These are phyloP conservation scores for Fusarium buharicum DNA, from an alignment of 2,329 filamentous ascomycete genomes.

Conservation along the genomic window DNA sequence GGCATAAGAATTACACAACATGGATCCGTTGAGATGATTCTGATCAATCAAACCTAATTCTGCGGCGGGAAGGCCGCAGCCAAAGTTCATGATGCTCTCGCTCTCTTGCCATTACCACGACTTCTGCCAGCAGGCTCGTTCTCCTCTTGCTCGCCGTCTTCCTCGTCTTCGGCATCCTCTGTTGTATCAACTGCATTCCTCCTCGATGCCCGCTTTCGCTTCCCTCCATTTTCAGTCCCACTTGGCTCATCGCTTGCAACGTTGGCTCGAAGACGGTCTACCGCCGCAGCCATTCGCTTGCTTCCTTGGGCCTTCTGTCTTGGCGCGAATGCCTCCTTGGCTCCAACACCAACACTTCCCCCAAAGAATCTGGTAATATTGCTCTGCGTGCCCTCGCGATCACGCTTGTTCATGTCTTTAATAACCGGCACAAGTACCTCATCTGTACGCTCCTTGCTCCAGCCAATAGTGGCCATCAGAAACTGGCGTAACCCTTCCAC, in stretches of 20 bases:
- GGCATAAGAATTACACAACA: background rate
- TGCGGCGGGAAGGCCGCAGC: background rate
- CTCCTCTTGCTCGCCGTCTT: constrained; percentile 26
- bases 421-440: constrained; percentile 97
- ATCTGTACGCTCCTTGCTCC: constrained; percentile 90
- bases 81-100: constrained; percentile 30
- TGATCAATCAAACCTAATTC: background rate
- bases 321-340: constrained; percentile 74
- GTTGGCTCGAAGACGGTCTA: constrained; percentile 69
- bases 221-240: constrained; percentile 19
- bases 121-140: constrained; percentile 6
- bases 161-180: constrained; percentile 34
- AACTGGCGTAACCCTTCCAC: constrained; percentile 85
- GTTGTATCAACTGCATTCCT: constrained; percentile 27
- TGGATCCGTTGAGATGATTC: background rate
- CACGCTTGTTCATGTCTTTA: constrained; percentile 89
- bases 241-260: constrained; percentile 32
- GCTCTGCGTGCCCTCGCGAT: constrained; percentile 89
- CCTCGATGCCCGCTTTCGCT: constrained; percentile 41
- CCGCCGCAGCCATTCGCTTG: constrained; percentile 79
- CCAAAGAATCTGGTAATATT: constrained; percentile 96
- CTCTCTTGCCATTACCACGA: constrained; percentile 34
- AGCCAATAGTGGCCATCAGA: constrained; percentile 91
- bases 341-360: constrained; percentile 76
- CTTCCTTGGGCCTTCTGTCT: constrained; percentile 73